A percentile compares a stretch with the other conserved stretches of the same genome.
These are phyloP conservation scores for Suillus americanus DNA, from an alignment of 768 basidiomycete species.

Conservation along the genomic window DNA sequence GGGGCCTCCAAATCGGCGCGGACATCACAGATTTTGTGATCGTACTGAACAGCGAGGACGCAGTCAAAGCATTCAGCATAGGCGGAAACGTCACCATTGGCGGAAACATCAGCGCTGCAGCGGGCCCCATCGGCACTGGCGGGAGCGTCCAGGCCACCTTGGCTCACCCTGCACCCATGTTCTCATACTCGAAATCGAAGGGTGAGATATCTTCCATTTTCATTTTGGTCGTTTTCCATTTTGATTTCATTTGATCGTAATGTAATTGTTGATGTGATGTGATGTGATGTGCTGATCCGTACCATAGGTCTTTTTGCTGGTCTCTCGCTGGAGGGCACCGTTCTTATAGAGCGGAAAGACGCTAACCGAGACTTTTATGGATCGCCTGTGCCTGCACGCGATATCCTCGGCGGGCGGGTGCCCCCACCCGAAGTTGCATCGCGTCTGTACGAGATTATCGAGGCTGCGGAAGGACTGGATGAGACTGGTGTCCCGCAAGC, in stretches of 20 bases:
- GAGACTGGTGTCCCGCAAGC: constrained; percentile 77
- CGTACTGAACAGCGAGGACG: constrained; percentile 95
- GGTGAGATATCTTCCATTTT: constrained; percentile 44
- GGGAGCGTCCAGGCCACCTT: constrained; percentile 85
- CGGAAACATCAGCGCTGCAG: constrained; percentile 80
- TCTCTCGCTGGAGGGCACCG: constrained; percentile 91
- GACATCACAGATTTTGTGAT: constrained; percentile 96
- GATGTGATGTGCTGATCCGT: constrained; percentile 1
- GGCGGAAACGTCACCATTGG: constrained; percentile 97
- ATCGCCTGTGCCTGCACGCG: constrained; percentile 80
- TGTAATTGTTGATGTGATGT: constrained; percentile 2
- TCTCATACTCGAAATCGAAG: constrained; percentile 94
- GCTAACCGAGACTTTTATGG: constrained; percentile 97
- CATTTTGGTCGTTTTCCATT: neutral
- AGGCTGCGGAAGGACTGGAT: constrained; percentile 92
- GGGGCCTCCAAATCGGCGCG: constrained; percentile 95
- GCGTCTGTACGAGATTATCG: constrained; percentile 91
- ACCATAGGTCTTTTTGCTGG: constrained; percentile 87
- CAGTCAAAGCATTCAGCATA: constrained; percentile 91
- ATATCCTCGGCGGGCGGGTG: constrained; percentile 90
- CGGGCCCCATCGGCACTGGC: constrained; percentile 93
- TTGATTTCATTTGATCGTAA: neutral
- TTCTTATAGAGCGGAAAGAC: constrained; percentile 92
- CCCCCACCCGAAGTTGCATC: constrained; percentile 98
- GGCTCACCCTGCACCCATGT: constrained; percentile 96